Evolutionary conservation across 306 rosid species (phyloP).

Genomic region (Lathyrus sativus): DNA sequence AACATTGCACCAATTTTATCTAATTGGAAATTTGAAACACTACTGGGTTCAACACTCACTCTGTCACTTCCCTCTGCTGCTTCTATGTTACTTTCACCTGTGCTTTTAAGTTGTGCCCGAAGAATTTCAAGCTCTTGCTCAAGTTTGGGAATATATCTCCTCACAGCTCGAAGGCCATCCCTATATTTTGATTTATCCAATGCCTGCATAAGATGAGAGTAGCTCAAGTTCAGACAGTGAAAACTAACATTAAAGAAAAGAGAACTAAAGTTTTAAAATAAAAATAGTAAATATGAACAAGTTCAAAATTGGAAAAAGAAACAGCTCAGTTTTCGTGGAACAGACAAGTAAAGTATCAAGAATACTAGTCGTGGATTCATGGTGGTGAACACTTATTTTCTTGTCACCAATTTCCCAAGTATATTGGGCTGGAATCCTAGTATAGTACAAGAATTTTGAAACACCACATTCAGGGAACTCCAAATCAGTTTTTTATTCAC

Average conservation of each 20-base stretch:
- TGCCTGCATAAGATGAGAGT: constrained; percentile 58
- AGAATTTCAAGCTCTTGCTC: constrained; percentile 83
- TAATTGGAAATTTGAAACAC: constrained; percentile 44
- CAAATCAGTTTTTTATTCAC: background rate
- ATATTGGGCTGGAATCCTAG: too few relatives aligned
- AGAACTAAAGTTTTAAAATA: background rate
- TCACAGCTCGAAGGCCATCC: constrained; percentile 87
- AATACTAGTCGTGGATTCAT: too few relatives aligned
- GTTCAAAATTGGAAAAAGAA: constrained; percentile 16
- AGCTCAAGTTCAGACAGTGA: constrained; percentile 2
- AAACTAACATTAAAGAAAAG: background rate
- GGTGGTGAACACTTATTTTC: too few relatives aligned
- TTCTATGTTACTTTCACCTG: constrained; percentile 41
- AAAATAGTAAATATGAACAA: background rate
- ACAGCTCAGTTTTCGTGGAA: background rate
- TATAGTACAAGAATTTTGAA: background rate
- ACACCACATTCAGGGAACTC: background rate
- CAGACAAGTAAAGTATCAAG: too few relatives aligned
- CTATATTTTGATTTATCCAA: constrained; percentile 87
- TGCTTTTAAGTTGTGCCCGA: constrained; percentile 58
- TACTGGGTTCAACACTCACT: constrained; percentile 37
- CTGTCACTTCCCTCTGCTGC: constrained; percentile 47
- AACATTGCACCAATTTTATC: constrained; percentile 44
- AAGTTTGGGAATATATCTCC: constrained; percentile 76
- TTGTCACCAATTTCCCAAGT: too few relatives aligned